Percentiles rank a stretch among this genome's conserved stretches.
Evolutionary conservation across 1,284 basidiomycete species (phyloP).

Genomic region (Cutaneotrichosporon curvatum): DNA sequence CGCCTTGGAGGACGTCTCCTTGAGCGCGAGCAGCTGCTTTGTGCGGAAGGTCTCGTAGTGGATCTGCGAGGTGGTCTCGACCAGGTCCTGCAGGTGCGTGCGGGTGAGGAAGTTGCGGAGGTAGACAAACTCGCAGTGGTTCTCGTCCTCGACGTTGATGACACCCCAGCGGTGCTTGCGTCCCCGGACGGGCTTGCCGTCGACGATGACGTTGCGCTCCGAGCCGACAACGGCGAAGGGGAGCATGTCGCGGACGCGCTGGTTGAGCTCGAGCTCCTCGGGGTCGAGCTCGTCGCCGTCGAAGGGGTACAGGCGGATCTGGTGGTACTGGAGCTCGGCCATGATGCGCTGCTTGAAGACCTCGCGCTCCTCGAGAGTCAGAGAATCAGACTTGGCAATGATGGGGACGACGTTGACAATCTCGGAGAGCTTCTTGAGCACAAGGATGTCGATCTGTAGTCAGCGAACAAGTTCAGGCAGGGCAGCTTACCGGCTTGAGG

Average conservation of each 20-base stretch:
- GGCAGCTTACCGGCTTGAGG: conserved; percentile 56
- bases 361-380: conserved; percentile 88
- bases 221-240: conserved; percentile 97
- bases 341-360: conserved; percentile 93
- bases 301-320: conserved; percentile 92
- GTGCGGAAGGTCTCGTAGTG: conserved; percentile 99
- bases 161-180: conserved; percentile 98
- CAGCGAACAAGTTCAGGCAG: background rate
- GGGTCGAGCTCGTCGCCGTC: conserved; percentile 94
- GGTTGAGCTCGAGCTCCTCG: conserved; percentile 77
- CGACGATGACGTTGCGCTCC: conserved; percentile 86
- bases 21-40: conserved; percentile 62
- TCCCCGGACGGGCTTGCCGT: conserved; percentile 89
- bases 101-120: conserved; percentile 92
- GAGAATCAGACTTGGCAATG: conserved; percentile 94
- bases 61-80: conserved; percentile 97
- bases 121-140: conserved; percentile 97
- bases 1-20: conserved; percentile 44
- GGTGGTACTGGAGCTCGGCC: conserved; percentile 85
- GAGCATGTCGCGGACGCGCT: conserved; percentile 84
- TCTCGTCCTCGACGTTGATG: conserved; percentile 93
- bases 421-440: conserved; percentile 97
- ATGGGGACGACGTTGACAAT: conserved; percentile 99
- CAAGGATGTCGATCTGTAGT: conserved; percentile 77
- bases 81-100: conserved; percentile 89